phyloP scores from a whole-genome alignment of 2,329 filamentous ascomycete species.

The Phialophora macrospora region DNA sequence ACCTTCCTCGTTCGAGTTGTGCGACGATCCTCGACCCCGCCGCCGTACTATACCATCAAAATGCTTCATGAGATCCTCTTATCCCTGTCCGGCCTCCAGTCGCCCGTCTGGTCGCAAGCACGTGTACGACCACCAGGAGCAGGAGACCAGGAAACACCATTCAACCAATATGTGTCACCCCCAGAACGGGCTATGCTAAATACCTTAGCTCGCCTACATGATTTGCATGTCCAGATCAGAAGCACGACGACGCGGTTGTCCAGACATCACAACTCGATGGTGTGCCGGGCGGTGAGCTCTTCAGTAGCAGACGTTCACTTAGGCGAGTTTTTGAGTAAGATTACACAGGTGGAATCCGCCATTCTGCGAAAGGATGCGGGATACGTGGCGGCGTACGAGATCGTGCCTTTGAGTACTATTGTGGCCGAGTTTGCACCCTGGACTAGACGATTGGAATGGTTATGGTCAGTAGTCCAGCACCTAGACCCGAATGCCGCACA shows the following conservation, averaged over 20 bases:
- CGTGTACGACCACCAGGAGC: conserved; percentile 43
- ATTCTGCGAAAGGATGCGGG: conserved; percentile 77
- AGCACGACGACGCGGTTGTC: conserved; percentile 69
- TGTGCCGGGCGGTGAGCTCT: conserved; percentile 85
- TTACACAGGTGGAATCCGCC: conserved; percentile 79
- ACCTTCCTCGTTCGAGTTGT: conserved; percentile 21
- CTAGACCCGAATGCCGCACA: conserved; percentile 59
- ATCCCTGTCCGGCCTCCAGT: conserved; percentile 91
- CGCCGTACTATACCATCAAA: conserved; percentile 24
- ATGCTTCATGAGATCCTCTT: conserved; percentile 99
- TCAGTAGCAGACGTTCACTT: conserved; percentile 77
- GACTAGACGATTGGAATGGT: conserved; percentile 83
- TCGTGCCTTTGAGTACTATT: conserved; percentile 86
- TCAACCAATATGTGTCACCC: conserved; percentile 64
- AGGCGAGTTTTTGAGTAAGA: conserved; percentile 77
- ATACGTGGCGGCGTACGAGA: conserved; percentile 87
- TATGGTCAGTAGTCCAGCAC: conserved; percentile 73
- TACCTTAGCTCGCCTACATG: conserved; percentile 76
- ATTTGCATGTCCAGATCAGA: conserved; percentile 75
- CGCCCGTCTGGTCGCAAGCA: conserved; percentile 69
- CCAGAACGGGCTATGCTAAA: conserved; percentile 82
- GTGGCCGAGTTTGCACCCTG: conserved; percentile 85
- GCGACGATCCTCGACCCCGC: conserved; percentile 26
- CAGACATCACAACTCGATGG: conserved; percentile 73
- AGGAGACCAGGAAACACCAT: conserved; percentile 55